A percentile compares a stretch with the other conserved stretches of the same genome.
Evolutionary conservation across 192 early-diverging fungal species (phyloP).

Genomic region (Coemansia sp.): DNA sequence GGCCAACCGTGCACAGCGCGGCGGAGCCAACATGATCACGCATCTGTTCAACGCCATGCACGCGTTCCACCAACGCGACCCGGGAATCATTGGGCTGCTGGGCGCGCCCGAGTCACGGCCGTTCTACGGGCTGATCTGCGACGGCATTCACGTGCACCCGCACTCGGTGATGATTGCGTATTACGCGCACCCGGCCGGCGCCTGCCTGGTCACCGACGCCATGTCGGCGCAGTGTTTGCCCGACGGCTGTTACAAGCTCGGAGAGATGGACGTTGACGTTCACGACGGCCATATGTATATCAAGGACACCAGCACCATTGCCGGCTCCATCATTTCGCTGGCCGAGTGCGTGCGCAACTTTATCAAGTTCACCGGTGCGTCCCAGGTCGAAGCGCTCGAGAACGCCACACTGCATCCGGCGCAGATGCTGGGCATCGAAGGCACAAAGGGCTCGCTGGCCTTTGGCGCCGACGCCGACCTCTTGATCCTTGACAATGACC

Average conservation of each 20-base stretch:
- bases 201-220: constrained; percentile 77
- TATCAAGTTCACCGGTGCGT: constrained; percentile 69
- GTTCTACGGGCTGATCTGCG: constrained; percentile 80
- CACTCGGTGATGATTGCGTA: constrained; percentile 79
- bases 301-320: constrained; percentile 70
- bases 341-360: constrained; percentile 76
- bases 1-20: constrained; percentile 57
- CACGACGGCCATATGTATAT: constrained; percentile 64
- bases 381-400: constrained; percentile 72
- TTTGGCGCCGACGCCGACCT: constrained; percentile 75
- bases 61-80: constrained; percentile 83
- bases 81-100: constrained; percentile 74
- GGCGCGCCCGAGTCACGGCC: constrained; percentile 59
- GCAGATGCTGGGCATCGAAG: constrained; percentile 64
- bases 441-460: constrained; percentile 67
- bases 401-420: constrained; percentile 78
- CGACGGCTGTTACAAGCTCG: constrained; percentile 65
- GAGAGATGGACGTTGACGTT: constrained; percentile 64
- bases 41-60: constrained; percentile 88
- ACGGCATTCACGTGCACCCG: constrained; percentile 79
- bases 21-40: constrained; percentile 69
- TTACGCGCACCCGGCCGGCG: constrained; percentile 70
- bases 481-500: constrained; percentile 61
- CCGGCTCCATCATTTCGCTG: constrained; percentile 66
- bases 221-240: constrained; percentile 73